Conservation (phyloP, 192 early-diverging fungal genomes). For the Mortierella hygrophila region DNA sequence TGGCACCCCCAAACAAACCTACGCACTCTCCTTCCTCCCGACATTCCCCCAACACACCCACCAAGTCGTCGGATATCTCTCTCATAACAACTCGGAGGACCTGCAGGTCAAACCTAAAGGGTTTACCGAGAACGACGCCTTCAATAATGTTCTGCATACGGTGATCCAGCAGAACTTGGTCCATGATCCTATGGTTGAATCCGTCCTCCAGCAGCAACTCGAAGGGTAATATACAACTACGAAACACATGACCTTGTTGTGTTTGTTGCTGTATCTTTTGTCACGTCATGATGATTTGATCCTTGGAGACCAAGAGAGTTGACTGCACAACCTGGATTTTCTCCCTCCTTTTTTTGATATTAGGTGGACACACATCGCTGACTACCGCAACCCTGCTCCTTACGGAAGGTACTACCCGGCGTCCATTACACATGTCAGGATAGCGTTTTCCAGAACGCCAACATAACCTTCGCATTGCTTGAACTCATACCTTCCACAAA, state of each 20-base stretch:
- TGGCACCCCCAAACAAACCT: not conserved
- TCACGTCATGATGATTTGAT: slow-evolving; percentile 3
- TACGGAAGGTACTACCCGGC: slow-evolving; percentile 35
- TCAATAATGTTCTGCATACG: slow-evolving; percentile 27
- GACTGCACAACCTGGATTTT: not conserved
- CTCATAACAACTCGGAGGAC: slow-evolving; percentile 4
- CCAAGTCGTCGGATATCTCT: slow-evolving; percentile 39
- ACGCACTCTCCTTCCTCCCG: slow-evolving; percentile 46
- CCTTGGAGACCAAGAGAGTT: not conserved
- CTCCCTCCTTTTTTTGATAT: not conserved
- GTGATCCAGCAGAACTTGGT: slow-evolving; percentile 27
- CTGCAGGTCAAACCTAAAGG: slow-evolving; percentile 24
- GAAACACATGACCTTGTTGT: not conserved
- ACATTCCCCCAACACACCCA: slow-evolving; percentile 22
- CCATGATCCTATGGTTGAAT: slow-evolving; percentile 36
- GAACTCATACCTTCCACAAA: slow-evolving; percentile 48
- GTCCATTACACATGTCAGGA: too few species aligned
- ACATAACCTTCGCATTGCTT: not conserved
- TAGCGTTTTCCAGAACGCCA: too few species aligned
- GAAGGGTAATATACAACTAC: slow-evolving; percentile 32
- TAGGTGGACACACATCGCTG: slow-evolving; percentile 51
- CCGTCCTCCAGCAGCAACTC: slow-evolving; percentile 34
- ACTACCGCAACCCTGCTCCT: slow-evolving; percentile 47
- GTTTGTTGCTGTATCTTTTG: not conserved
- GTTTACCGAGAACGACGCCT: slow-evolving; percentile 47